Conservation (phyloP, 2,329 filamentous ascomycete species). For the Aureobasidium sp. region DNA sequence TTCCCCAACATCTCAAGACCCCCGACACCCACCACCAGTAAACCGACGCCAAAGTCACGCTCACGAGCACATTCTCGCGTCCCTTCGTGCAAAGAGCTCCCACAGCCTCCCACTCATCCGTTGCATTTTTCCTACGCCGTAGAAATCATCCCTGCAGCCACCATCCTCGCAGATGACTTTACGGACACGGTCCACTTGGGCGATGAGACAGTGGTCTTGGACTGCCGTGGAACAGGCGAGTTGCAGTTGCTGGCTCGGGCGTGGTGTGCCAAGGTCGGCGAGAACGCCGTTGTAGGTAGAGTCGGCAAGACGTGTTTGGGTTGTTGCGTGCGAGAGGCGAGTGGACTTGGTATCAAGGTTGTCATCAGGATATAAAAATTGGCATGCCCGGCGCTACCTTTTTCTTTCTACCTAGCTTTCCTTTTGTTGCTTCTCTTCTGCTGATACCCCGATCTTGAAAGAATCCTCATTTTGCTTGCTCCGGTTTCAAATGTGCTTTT, state of each 20-base stretch:
- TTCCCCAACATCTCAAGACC: slow-evolving; percentile 18
- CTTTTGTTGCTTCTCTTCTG: background rate
- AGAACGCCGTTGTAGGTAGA: slow-evolving; percentile 65
- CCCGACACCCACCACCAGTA: background rate
- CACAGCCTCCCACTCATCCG: slow-evolving; percentile 31
- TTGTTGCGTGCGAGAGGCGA: slow-evolving; percentile 69
- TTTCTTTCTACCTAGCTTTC: background rate
- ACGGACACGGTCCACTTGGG: slow-evolving; percentile 20
- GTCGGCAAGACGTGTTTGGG: slow-evolving; percentile 61
- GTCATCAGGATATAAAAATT: slow-evolving; percentile 43
- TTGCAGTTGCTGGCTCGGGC: slow-evolving; percentile 65
- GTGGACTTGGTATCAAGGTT: slow-evolving; percentile 61
- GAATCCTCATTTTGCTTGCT: too few species aligned
- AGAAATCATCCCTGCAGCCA: slow-evolving; percentile 30
- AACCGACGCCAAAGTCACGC: background rate
- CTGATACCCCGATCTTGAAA: too few species aligned
- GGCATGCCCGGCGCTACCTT: too few species aligned
- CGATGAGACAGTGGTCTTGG: slow-evolving; percentile 36
- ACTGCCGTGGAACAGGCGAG: slow-evolving; percentile 53
- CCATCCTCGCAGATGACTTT: slow-evolving; percentile 19
- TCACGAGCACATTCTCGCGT: background rate
- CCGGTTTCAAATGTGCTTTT: too few species aligned
- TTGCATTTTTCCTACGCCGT: slow-evolving; percentile 35
- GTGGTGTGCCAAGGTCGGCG: slow-evolving; percentile 65
- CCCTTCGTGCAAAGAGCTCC: slow-evolving; percentile 22